These are phyloP conservation scores for Parachlorella kessleri DNA, from an alignment of 139 green algal genomes.

Conservation along the genomic window DNA sequence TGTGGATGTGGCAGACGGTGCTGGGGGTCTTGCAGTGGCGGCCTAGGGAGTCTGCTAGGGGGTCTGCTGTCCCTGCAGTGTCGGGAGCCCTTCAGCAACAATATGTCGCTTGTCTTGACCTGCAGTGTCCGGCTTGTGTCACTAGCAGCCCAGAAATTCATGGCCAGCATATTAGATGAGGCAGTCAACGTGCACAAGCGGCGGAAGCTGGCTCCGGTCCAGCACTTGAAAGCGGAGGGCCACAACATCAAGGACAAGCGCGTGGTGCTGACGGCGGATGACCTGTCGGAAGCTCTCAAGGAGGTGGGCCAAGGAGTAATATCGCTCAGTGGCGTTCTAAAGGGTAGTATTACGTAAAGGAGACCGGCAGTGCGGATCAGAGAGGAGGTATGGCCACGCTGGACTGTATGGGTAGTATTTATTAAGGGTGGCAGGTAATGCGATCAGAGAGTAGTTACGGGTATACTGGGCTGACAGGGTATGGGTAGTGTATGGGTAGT, in stretches of 20 bases:
- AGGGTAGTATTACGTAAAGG: too few species aligned
- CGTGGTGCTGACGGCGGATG: slow-evolving; percentile 37
- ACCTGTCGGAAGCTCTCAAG: slow-evolving; percentile 43
- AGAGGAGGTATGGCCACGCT: too few species aligned
- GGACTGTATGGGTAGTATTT: too few species aligned
- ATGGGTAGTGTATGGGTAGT: too few species aligned
- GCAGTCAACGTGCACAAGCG: slow-evolving; percentile 35
- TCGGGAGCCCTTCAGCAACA: not conserved
- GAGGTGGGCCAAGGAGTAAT: too few species aligned
- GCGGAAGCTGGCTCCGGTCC: slow-evolving; percentile 24
- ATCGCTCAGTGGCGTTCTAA: too few species aligned
- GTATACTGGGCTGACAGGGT: too few species aligned
- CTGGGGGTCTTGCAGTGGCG: too few species aligned
- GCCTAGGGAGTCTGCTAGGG: not conserved
- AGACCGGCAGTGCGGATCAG: too few species aligned
- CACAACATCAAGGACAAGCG: slow-evolving; percentile 41
- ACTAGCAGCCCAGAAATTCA: slow-evolving; percentile 53
- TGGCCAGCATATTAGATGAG: slow-evolving; percentile 41
- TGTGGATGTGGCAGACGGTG: too few species aligned
- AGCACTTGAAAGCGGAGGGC: slow-evolving; percentile 37
- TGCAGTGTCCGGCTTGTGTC: slow-evolving; percentile 53
- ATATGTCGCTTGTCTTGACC: not conserved
- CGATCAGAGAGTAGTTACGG: too few species aligned
- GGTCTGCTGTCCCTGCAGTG: not conserved
- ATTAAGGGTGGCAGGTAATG: too few species aligned